Percentiles rank a stretch among this genome's conserved stretches.
Conservation (phyloP, 2,329 filamentous ascomycete genomes). For the Nakataea oryzae region DNA sequence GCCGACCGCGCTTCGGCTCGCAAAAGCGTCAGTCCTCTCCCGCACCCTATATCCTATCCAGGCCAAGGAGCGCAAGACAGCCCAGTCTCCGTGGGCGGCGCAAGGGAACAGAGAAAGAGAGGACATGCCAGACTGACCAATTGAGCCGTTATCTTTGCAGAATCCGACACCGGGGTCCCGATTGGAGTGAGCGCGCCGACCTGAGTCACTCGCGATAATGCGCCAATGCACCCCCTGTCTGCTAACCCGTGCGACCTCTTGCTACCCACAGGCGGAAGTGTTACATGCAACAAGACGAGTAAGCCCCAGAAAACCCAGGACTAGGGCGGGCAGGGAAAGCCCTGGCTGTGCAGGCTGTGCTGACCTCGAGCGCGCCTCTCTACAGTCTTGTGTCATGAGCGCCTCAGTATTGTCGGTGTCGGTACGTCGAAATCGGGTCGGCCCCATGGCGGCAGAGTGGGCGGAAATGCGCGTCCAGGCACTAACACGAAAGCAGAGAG, state of each 20-base stretch:
- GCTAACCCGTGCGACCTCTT: conserved; percentile 9
- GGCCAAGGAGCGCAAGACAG: not conserved
- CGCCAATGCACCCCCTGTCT: conserved; percentile 16
- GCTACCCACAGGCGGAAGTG: conserved; percentile 63
- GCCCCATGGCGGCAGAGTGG: not conserved
- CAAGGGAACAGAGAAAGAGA: conserved; percentile 3
- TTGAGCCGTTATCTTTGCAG: conserved; percentile 39
- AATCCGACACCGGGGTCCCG: conserved; percentile 89
- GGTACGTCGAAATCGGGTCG: conserved; percentile 41
- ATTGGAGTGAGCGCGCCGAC: conserved; percentile 75
- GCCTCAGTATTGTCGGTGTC: conserved; percentile 93
- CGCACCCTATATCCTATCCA: conserved; percentile 12
- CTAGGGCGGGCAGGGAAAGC: not conserved
- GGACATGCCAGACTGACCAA: conserved; percentile 17
- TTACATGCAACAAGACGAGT: conserved; percentile 88
- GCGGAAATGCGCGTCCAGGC: not conserved
- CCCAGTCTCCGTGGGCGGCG: not conserved
- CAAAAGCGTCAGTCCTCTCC: conserved; percentile 67
- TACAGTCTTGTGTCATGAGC: conserved; percentile 88
- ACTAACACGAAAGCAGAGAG: conserved; percentile 51
- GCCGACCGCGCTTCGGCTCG: conserved; percentile 83
- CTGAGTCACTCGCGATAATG: conserved; percentile 10
- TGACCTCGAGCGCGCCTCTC: conserved; percentile 16
- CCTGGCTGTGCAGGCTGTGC: not conserved
- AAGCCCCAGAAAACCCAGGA: conserved; percentile 21